Percentiles rank a stretch among this genome's conserved stretches.
Conservation (phyloP, 2,329 filamentous ascomycete genomes). For the Neonectria magnoliae region DNA sequence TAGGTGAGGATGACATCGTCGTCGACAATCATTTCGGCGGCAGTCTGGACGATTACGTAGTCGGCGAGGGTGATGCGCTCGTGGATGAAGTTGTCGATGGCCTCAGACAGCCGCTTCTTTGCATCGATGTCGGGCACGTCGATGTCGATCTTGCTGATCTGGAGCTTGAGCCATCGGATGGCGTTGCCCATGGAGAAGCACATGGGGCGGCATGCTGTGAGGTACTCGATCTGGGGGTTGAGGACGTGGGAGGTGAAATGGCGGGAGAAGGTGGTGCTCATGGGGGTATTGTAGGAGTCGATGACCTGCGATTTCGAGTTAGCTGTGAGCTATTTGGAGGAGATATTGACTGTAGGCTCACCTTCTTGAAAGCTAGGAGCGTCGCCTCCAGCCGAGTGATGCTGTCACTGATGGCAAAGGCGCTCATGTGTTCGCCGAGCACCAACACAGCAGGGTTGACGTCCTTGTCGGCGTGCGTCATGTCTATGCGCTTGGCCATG, state of each 20-base stretch:
- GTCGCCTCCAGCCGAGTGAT: slow-evolving; percentile 89
- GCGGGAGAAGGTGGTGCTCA: slow-evolving; percentile 83
- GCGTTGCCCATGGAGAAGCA: slow-evolving; percentile 98
- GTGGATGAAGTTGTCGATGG: slow-evolving; percentile 89
- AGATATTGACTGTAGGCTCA: slow-evolving; percentile 48
- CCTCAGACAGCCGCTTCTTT: slow-evolving; percentile 79
- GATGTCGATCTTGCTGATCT: slow-evolving; percentile 90
- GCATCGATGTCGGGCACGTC: slow-evolving; percentile 83
- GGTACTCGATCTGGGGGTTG: slow-evolving; percentile 93
- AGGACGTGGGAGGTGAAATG: slow-evolving; percentile 93
- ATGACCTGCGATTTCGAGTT: slow-evolving; percentile 72
- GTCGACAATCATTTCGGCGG: slow-evolving; percentile 77
- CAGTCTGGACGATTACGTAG: slow-evolving; percentile 82
- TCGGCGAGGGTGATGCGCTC: slow-evolving; percentile 91
- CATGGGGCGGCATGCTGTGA: slow-evolving; percentile 93
- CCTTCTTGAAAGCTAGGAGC: slow-evolving; percentile 87
- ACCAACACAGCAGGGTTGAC: slow-evolving; percentile 88
- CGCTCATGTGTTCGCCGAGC: slow-evolving; percentile 89
- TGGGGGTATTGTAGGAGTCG: slow-evolving; percentile 88
- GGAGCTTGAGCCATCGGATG: slow-evolving; percentile 92
- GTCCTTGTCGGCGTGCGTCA: slow-evolving; percentile 72
- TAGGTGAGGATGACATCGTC: slow-evolving; percentile 89
- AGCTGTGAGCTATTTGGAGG: neutral
- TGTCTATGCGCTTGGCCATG: slow-evolving; percentile 67
- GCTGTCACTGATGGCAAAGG: slow-evolving; percentile 88